Evolutionary conservation across 1,284 basidiomycete species (phyloP), one percentile per base, ranked within the genome.

Genomic region (Melampsora abietis-canadensis): DNA sequence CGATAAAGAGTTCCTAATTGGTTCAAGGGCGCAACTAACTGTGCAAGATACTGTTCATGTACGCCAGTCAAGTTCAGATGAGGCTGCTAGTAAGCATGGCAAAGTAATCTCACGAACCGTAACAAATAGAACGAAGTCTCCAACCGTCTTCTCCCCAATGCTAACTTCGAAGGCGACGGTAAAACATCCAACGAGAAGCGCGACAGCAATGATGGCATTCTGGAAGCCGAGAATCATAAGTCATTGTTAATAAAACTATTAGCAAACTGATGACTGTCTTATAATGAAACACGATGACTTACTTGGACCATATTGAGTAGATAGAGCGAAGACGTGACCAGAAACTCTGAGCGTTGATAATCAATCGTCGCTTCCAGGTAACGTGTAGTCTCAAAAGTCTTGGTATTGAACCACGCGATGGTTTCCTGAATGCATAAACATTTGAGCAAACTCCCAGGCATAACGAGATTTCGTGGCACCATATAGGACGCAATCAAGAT

Each of bases 401-500:
- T 92, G 34, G 91, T 90, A 40, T 87, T 87, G 81, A 92, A 92
- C 82, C 91, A 91, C 81, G 91, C 91, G 76, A 82, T 80, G 19
- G 80, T 80, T 76, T 82, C 81, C 76, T 79, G 81, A 72, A 80
- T 80, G 68, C 81, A 21, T 54, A 4, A 7, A 79, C 8, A 81
- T 76, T 15, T 78, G 77, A 78, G 78, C 24, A 78, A 77, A 68
- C 77, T 79, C 67, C 78, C 77, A 65, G 78, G 77, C 76, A 80
- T 79, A 65, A 78, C 78, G 77, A 77, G 79, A 76, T 78, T 78
- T 69, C 77, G 76, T 61, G 78, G 68, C 10, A 27, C 0, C 12
- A 31, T 15, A 59, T 24, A 51, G 59, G 80, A 91, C 83, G 78
- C 87, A 88, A 80, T 92, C 90, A 4, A 90, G 90, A 79, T 92